These are phyloP conservation scores for Elsinoe australis DNA, from an alignment of 2,329 filamentous ascomycete species.

Conservation along the genomic window DNA sequence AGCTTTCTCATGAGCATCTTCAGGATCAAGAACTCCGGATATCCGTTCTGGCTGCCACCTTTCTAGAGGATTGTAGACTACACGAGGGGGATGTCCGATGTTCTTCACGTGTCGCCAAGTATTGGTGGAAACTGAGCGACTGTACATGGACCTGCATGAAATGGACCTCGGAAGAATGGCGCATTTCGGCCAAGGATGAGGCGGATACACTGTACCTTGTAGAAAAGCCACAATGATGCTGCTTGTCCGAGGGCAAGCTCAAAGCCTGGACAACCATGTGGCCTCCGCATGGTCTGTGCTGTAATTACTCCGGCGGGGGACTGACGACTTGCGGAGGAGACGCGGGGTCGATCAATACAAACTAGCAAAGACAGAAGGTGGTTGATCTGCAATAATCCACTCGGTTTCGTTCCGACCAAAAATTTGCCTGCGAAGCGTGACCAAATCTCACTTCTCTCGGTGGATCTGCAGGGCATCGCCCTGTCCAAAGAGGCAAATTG, in stretches of 20 bases:
- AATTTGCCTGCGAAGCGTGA: constrained; percentile 2
- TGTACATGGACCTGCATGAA: constrained; percentile 11
- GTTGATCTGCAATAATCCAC: constrained; percentile 12
- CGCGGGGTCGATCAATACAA: not conserved
- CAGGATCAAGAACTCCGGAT: constrained; percentile 87
- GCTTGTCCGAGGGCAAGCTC: not conserved
- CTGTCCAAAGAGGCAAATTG: constrained; percentile 1
- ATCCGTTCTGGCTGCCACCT: constrained; percentile 88
- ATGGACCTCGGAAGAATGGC: constrained; percentile 6
- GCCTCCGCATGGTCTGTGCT: constrained; percentile 9
- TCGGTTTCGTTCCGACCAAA: constrained; percentile 6
- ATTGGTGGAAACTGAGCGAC: constrained; percentile 13
- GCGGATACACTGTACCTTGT: constrained; percentile 3
- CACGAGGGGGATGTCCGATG: not conserved
- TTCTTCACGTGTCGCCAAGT: not conserved
- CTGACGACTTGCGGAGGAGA: constrained; percentile 2
- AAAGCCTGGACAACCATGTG: constrained; percentile 13
- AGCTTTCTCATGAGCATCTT: constrained; percentile 93
- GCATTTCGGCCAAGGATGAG: not conserved
- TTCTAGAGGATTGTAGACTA: constrained; percentile 47
- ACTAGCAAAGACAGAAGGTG: constrained; percentile 13
- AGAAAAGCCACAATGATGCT: constrained; percentile 14
- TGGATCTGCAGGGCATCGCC: constrained; percentile 5
- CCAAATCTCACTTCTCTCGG: not conserved
- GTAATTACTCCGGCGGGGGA: constrained; percentile 7